A percentile compares a stretch with the other conserved stretches of the same genome.
Evolutionary conservation across 352 stramenopile species (phyloP).

Genomic region (Nothophytophthora sp.): DNA sequence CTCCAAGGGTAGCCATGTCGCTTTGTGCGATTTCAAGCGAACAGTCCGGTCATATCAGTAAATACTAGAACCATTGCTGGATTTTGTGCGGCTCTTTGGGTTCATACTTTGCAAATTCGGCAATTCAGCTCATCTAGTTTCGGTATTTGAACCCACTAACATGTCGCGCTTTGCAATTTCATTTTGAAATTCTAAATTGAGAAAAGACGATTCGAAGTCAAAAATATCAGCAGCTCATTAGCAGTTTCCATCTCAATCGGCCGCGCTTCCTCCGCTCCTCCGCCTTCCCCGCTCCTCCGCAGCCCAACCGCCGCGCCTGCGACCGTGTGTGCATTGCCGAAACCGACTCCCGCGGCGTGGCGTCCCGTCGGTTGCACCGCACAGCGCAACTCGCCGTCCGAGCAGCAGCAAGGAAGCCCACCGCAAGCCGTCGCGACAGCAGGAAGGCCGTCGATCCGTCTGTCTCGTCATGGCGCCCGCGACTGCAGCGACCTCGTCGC

Average conservation of each 20-base stretch:
- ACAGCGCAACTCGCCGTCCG: conserved; percentile 10
- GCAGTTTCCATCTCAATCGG: conserved; percentile 18
- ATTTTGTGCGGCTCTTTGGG: too few species aligned
- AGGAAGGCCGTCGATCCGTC: too few species aligned
- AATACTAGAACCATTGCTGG: conserved; percentile 6
- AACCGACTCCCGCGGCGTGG: background rate
- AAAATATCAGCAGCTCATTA: conserved; percentile 14
- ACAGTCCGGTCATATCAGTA: too few species aligned
- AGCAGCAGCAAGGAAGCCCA: conserved; percentile 7
- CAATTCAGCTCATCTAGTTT: too few species aligned
- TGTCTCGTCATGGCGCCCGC: conserved; percentile 14
- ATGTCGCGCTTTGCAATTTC: background rate
- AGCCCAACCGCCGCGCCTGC: too few species aligned
- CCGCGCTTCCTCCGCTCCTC: too few species aligned
- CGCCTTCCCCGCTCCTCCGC: too few species aligned
- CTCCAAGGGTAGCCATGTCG: background rate
- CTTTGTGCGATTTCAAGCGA: too few species aligned
- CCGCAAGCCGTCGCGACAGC: too few species aligned
- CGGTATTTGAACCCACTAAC: background rate
- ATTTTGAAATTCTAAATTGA: conserved; percentile 1
- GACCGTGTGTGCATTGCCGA: background rate
- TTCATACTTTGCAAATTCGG: too few species aligned
- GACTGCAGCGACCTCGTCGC: conserved; percentile 25
- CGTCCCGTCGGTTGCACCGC: conserved; percentile 6
- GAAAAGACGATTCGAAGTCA: conserved; percentile 11